Percentiles rank a stretch among this genome's conserved stretches.
These are phyloP conservation scores for Cryptococcus sp. DNA, from an alignment of 1,284 basidiomycete genomes.

Conservation along the genomic window DNA sequence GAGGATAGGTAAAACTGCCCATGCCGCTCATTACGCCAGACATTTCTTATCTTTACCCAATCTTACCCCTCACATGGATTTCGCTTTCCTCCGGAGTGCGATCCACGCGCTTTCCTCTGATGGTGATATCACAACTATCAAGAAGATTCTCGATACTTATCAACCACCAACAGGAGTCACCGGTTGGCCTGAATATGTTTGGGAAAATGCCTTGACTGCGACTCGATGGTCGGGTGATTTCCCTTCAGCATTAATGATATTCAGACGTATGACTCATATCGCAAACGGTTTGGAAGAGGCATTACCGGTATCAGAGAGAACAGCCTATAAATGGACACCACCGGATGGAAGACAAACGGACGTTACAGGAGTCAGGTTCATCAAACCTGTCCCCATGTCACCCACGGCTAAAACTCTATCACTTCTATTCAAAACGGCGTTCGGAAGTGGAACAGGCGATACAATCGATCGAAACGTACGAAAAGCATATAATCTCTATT, in stretches of 20 bases:
- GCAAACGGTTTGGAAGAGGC: constrained; percentile 11
- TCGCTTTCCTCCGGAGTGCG: constrained; percentile 18
- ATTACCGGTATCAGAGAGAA: not conserved
- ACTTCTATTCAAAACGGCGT: constrained; percentile 3
- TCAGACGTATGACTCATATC: constrained; percentile 22
- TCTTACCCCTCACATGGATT: constrained; percentile 9
- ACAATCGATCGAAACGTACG: not conserved
- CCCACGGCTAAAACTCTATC: constrained; percentile 2
- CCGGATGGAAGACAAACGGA: not conserved
- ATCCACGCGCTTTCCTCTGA: constrained; percentile 15
- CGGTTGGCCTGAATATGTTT: constrained; percentile 24
- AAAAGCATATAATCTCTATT: constrained; percentile 2
- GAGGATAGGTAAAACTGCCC: constrained; percentile 10
- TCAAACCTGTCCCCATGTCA: not conserved
- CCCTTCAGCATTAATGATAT: constrained; percentile 17
- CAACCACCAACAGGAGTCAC: constrained; percentile 13
- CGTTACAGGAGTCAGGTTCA: not conserved
- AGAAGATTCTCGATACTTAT: constrained; percentile 17
- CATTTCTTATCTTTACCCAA: constrained; percentile 16
- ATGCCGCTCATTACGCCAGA: constrained; percentile 23
- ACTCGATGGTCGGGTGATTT: constrained; percentile 22
- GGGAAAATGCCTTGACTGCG: constrained; percentile 16
- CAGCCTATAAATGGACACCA: not conserved
- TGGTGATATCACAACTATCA: constrained; percentile 11
- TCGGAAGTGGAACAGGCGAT: not conserved